Evolutionary conservation across 108 stramenopile genomes (phyloP), one percentile per base, ranked within the genome.

Genomic region (Conticribra guillardii): DNA sequence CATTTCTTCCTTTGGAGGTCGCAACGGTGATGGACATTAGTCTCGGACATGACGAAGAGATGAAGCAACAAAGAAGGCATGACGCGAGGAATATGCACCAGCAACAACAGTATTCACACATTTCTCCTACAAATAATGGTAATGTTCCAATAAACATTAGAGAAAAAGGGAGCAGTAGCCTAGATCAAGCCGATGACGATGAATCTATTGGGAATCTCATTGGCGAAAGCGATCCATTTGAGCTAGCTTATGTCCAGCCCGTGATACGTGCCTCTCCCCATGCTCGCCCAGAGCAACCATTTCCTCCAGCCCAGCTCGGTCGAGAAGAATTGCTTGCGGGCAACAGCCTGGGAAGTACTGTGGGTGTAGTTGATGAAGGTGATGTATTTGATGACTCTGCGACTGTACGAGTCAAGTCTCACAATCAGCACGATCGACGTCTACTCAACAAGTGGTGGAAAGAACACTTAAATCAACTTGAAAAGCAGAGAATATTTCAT

Each of bases 21-120:
- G 94, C 94, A 14, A 91, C 94, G 0, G 85, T 96, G 22, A 96
- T 96, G 94, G 94, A 96, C 60, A 96, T 93, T 32, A 86, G 74
- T 50, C 46, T 96, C 28, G 76, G 76, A 1, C 84, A 90, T 48
- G 91, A 93, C 44, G 85, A 88, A 59, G 89, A 88, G 47, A 76
- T 86, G 15, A 71, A 51, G 45, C 61, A 74, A 44, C 51, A 54
- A 2, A 27, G 72, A 5, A 32, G 22, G 31, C 21, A 62, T 8
- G 63, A 58, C 32, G 69, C 45, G 55, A 73, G 26, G 37, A 41
- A 61, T 44, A 75, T 69, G 34, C 60, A 78, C 9, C 61, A 63
- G 41, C 52, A 45, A 34, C 45, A 57, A 33, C 19, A 19, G 28
- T 59, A 51, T 7, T 24, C 49, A 29, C 5, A 41, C 37, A 5